Evolutionary conservation across 768 basidiomycete genomes (phyloP).

Genomic region (Boletus pseudo-olivaceus): DNA sequence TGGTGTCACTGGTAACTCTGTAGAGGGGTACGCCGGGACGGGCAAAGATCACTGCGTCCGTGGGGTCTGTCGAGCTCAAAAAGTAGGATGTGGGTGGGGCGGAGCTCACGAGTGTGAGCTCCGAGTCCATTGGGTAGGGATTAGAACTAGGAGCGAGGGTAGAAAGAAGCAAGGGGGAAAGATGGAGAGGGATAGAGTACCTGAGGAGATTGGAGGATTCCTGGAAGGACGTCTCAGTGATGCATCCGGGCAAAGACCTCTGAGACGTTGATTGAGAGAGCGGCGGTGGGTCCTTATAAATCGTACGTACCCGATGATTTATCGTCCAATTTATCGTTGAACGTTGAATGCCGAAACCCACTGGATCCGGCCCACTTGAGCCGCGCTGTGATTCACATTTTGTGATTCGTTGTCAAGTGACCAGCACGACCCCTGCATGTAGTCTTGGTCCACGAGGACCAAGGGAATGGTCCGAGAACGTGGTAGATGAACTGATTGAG

Average conservation of each 20-base stretch:
- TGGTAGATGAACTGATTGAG: neutral
- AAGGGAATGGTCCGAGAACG: neutral
- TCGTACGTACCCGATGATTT: slow-evolving; percentile 4
- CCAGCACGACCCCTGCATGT: neutral
- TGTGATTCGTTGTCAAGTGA: neutral
- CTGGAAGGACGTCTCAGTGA: neutral
- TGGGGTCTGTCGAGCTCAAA: slow-evolving; percentile 18
- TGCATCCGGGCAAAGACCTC: neutral
- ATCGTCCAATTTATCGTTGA: neutral
- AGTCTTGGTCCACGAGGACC: neutral
- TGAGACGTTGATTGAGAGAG: neutral
- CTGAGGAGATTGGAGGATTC: neutral
- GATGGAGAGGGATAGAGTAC: neutral
- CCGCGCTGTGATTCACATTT: neutral
- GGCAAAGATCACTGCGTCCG: slow-evolving; percentile 19
- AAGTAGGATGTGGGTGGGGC: slow-evolving; percentile 28
- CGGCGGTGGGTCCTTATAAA: neutral
- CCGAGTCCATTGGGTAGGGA: slow-evolving; percentile 23
- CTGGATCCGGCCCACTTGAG: neutral
- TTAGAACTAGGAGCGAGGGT: neutral
- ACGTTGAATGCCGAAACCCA: neutral
- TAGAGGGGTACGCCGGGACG: slow-evolving; percentile 23
- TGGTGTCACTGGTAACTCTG: slow-evolving; percentile 20
- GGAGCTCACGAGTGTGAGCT: slow-evolving; percentile 24
- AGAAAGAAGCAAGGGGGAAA: neutral